phyloP scores from a whole-genome alignment of 106 monocot species.

The Dendrobium nobile region DNA sequence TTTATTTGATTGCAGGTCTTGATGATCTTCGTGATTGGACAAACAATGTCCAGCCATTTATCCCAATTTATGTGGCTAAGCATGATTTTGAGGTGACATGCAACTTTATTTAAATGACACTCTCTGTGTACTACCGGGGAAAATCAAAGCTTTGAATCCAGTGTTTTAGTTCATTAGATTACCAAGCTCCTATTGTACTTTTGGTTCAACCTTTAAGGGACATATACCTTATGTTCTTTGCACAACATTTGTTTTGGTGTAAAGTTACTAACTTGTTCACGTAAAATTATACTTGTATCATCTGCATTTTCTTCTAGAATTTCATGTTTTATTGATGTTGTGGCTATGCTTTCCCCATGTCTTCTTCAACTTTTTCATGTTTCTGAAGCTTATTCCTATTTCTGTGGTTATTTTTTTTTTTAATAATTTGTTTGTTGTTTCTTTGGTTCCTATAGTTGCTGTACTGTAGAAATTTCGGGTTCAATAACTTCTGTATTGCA shows the following conservation, averaged over 20 bases:
- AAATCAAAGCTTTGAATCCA: background rate
- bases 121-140: background rate
- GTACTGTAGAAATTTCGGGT: too few relatives aligned
- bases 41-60: slow-evolving; percentile 80
- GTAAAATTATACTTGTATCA: background rate
- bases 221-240: background rate
- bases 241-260: background rate
- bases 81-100: slow-evolving; percentile 86
- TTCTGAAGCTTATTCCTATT: too few relatives aligned
- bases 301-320: background rate
- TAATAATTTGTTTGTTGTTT: too few relatives aligned
- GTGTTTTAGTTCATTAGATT: background rate
- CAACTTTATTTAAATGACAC: background rate
- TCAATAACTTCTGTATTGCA: too few relatives aligned
- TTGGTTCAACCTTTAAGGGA: background rate
- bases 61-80: slow-evolving; percentile 78
- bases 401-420: too few relatives aligned
- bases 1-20: slow-evolving; percentile 51
- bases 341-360: background rate
- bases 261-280: background rate
- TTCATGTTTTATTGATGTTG: background rate
- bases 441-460: too few relatives aligned
- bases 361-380: too few relatives aligned
- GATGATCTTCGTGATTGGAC: slow-evolving; percentile 99
- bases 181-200: background rate